phyloP scores from a whole-genome alignment of 176 grass and related monocot species.

The Oryza coarctata region DNA sequence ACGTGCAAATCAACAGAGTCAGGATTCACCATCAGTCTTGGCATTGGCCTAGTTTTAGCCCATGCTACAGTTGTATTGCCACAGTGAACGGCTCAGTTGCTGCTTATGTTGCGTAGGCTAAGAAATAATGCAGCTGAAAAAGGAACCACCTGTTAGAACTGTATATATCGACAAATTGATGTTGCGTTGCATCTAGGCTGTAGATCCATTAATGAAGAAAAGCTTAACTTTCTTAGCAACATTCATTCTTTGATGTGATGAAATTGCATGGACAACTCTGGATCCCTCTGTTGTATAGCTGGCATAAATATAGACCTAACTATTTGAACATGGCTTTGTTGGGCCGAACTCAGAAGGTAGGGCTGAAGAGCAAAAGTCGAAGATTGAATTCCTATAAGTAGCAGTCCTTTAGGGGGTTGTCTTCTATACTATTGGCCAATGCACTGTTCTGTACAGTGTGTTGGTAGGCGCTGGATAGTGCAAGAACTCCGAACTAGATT shows the following conservation, averaged over 20 bases:
- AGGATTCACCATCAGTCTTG: neutral
- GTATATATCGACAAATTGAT: neutral
- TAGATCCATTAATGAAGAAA: neutral
- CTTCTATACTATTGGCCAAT: neutral
- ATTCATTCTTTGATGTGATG: neutral
- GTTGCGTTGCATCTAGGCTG: neutral
- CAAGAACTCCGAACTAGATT: neutral
- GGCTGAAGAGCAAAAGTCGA: neutral
- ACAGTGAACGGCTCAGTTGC: neutral
- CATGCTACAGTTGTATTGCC: neutral
- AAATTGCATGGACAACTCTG: neutral
- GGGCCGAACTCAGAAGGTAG: neutral
- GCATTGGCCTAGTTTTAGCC: neutral
- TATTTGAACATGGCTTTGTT: neutral
- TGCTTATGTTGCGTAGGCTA: neutral
- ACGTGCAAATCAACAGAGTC: neutral
- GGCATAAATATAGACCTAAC: neutral
- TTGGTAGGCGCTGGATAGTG: neutral
- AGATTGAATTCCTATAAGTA: neutral
- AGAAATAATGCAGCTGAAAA: neutral
- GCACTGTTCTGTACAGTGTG: neutral
- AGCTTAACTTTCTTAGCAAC: neutral
- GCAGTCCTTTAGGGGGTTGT: neutral
- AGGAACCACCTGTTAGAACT: neutral
- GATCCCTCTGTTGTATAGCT: neutral